Percentiles rank a stretch among this genome's conserved stretches.
These are phyloP conservation scores for Tilletia caries DNA, from an alignment of 1,284 basidiomycete genomes.

Conservation along the genomic window DNA sequence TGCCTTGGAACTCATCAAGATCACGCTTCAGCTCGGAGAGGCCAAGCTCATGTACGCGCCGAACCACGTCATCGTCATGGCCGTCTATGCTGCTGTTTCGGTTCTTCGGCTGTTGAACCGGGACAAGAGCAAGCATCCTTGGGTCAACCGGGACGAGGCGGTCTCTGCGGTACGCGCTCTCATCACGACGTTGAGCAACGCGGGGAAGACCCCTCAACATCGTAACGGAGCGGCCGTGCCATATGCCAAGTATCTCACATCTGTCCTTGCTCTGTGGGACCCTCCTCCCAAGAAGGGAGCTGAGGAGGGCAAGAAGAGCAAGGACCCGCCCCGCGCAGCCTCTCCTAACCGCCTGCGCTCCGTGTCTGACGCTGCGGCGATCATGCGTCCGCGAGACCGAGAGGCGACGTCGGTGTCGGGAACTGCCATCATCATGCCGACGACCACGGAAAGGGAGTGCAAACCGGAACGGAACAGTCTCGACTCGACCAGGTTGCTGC, in stretches of 20 bases:
- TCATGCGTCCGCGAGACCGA: slow-evolving; percentile 21
- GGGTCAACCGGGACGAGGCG: slow-evolving; percentile 31
- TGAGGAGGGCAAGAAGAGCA: slow-evolving; percentile 12
- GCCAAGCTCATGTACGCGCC: slow-evolving; percentile 35
- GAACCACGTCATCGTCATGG: slow-evolving; percentile 41
- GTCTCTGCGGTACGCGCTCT: slow-evolving; percentile 31
- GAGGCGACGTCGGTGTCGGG: background rate
- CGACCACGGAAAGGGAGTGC: background rate
- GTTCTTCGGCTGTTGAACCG: slow-evolving; percentile 39
- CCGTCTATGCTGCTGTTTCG: slow-evolving; percentile 38
- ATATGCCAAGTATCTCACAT: slow-evolving; percentile 38
- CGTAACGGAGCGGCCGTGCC: slow-evolving; percentile 42
- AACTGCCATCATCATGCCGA: slow-evolving; percentile 8
- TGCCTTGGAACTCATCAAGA: slow-evolving; percentile 35
- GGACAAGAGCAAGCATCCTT: slow-evolving; percentile 30
- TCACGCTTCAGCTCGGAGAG: slow-evolving; percentile 34
- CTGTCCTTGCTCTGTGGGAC: slow-evolving; percentile 25
- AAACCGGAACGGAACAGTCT: slow-evolving; percentile 1
- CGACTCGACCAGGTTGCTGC: background rate
- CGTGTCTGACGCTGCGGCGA: background rate
- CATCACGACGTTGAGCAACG: slow-evolving; percentile 29
- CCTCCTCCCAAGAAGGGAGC: background rate
- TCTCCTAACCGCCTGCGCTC: background rate
- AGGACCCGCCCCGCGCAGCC: background rate
- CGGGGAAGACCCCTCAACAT: slow-evolving; percentile 41